A percentile compares a stretch with the other conserved stretches of the same genome.
Evolutionary conservation across 2,329 filamentous ascomycete genomes (phyloP).

Genomic region (Cladosporium halotolerans): DNA sequence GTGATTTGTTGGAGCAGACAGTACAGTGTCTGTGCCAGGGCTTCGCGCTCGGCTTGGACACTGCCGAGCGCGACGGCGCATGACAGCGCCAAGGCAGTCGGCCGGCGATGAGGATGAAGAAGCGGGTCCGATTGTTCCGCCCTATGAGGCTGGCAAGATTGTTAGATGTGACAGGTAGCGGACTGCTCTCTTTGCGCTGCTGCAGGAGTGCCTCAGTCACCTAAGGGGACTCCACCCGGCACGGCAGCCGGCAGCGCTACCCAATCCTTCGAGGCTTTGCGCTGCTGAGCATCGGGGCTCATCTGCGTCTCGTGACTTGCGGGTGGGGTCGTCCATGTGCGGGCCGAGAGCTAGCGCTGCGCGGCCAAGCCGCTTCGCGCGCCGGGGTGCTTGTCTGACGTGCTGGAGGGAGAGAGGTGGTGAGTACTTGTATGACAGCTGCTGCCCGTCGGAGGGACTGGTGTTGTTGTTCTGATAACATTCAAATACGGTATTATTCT

Average conservation of each 20-base stretch:
- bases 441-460: not conserved
- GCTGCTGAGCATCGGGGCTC: slow-evolving; percentile 1
- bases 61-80: not conserved
- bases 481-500: too few species aligned
- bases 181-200: not conserved
- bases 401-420: not conserved
- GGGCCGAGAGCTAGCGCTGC: not conserved
- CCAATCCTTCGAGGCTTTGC: not conserved
- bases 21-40: too few species aligned
- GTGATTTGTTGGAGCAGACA: too few species aligned
- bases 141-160: not conserved
- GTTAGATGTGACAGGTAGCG: not conserved
- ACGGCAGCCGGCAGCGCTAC: not conserved
- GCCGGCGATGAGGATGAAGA: not conserved
- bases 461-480: too few species aligned
- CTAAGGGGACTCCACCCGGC: not conserved
- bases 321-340: not conserved
- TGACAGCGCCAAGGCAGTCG: not conserved
- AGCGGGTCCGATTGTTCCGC: not conserved
- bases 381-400: not conserved
- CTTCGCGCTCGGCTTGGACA: too few species aligned
- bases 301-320: slow-evolving; percentile 5
- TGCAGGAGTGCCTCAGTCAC: not conserved
- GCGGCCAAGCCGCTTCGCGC: not conserved
- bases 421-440: not conserved